Evolutionary conservation across 139 green algal species (phyloP).

Genomic region (Microglena sp.): DNA sequence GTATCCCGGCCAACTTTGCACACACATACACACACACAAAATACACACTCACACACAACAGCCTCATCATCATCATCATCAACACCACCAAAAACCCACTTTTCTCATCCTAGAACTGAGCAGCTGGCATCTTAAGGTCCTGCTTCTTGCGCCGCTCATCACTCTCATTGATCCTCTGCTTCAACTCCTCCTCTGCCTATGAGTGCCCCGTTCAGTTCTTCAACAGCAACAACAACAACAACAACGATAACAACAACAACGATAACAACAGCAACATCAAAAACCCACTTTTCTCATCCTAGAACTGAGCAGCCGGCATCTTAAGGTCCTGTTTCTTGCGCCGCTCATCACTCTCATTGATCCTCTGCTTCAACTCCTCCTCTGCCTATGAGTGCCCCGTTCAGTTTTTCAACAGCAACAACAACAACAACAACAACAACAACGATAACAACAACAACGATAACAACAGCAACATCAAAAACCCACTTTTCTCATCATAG

Average conservation of each 20-base stretch:
- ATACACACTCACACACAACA: no score
- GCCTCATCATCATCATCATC: background rate
- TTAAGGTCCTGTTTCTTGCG: slow-evolving; percentile 34
- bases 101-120: slow-evolving; percentile 47
- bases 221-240: no score
- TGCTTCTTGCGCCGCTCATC: slow-evolving; percentile 33
- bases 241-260: no score
- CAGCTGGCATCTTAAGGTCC: slow-evolving; percentile 39
- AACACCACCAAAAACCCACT: slow-evolving; percentile 22
- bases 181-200: slow-evolving; percentile 26
- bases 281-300: slow-evolving; percentile 49
- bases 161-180: slow-evolving; percentile 24
- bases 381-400: no score
- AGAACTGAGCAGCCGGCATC: slow-evolving; percentile 46
- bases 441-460: no score
- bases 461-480: no score
- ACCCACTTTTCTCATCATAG: slow-evolving; percentile 47
- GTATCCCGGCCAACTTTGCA: background rate
- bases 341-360: slow-evolving; percentile 33
- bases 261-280: no score
- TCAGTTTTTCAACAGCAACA: no score
- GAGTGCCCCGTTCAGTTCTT: no score
- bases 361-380: slow-evolving; percentile 19
- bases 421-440: no score
- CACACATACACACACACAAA: no score